Evolutionary conservation across 495 filamentous ascomycete species (phyloP), one percentile per base, ranked within the genome.

Genomic region (Trichodelitschia bisporula): DNA sequence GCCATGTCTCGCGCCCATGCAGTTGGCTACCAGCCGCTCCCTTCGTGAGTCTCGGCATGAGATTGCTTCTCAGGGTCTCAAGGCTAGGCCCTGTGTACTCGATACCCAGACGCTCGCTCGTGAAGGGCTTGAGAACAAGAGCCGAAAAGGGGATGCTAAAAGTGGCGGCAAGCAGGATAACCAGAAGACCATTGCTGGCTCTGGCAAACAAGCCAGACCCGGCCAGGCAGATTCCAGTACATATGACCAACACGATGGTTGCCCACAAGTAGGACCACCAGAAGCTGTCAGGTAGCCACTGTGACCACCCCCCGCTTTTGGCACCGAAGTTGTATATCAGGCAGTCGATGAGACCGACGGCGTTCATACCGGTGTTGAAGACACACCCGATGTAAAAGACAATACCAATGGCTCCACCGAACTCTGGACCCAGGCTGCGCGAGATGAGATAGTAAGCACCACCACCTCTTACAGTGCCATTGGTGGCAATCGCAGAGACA

Each of bases 381-480:
- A 77, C 72, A 37, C 72, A 71, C 11, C 79, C 77, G 11, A 89
- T 53, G 44, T 84, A 90, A 46, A 89, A 84, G 5, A 90, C 69
- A n/a, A 89, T 51, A 2, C 79, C 79, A 30, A 90, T 90, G 3
- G 73, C 77, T n/a, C 79, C 79, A 18, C 79, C 79, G 44, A 90
- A 90, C 39, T 90, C 79, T 9, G 79, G 79, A 3, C 79, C 79
- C 13, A 90, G 51, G 19, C 75, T 80, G 31, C 79, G 66, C 10
- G 79, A 89, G 30, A 90, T 90, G 32, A 90, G 51, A 38, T 84
- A 90, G 44, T 90, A 90, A 17, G 79, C 78, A 26, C 79, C 79
- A 10, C 79, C 79, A 19, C 78, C 79, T 35, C 77, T 68, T 34
- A 90, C 79, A 23, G 78, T 83, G 16, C 79, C 79, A 51, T 90